Conservation (phyloP, 352 stramenopile genomes). For the Phytophthora hibernalis region DNA sequence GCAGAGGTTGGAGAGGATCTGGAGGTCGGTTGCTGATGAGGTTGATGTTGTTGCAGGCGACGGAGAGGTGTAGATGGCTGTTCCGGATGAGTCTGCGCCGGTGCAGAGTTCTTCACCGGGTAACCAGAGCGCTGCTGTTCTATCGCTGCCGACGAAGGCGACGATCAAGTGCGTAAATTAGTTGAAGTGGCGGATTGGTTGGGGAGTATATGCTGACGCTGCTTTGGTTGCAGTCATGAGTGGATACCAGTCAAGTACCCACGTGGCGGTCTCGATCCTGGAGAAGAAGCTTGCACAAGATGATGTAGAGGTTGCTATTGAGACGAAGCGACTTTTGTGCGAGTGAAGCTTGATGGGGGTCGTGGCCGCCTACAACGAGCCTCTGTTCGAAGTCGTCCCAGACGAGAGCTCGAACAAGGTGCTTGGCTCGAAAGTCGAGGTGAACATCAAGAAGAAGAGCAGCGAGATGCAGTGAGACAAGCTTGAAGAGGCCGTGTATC, state of each 20-base stretch:
- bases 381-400: slow-evolving; percentile 73
- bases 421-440: slow-evolving; percentile 77
- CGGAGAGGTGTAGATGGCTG: slow-evolving; percentile 32
- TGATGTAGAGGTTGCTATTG: slow-evolving; percentile 67
- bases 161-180: slow-evolving; percentile 41
- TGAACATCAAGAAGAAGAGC: slow-evolving; percentile 83
- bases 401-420: slow-evolving; percentile 68
- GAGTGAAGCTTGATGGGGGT: slow-evolving; percentile 62
- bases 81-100: slow-evolving; percentile 29
- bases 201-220: slow-evolving; percentile 11
- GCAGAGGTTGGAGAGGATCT: not conserved
- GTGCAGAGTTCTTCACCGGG: slow-evolving; percentile 6
- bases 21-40: not conserved
- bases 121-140: slow-evolving; percentile 36
- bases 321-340: slow-evolving; percentile 61
- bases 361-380: slow-evolving; percentile 67
- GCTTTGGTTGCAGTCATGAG: slow-evolving; percentile 60
- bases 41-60: slow-evolving; percentile 22
- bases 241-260: slow-evolving; percentile 88
- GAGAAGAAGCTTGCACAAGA: slow-evolving; percentile 81
- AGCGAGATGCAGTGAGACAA: slow-evolving; percentile 73
- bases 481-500: slow-evolving; percentile 65
- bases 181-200: not conserved
- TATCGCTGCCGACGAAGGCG: slow-evolving; percentile 19
- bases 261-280: slow-evolving; percentile 86